Base-by-base conservation (phyloP, 345 rosid genomes). In the Erodium maritimum region DNA sequence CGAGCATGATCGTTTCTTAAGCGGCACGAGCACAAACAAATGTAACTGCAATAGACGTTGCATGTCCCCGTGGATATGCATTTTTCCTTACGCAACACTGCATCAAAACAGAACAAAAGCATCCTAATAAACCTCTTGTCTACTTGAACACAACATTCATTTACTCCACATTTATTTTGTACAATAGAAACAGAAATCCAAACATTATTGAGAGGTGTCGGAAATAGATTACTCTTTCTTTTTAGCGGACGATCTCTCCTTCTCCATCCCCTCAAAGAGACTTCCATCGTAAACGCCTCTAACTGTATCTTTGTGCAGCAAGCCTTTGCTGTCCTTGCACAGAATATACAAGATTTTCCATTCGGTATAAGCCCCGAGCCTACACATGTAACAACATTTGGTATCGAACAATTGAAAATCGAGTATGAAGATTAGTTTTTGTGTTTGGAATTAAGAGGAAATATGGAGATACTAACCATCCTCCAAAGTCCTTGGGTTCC, bases 271-370 rank as follows among this genome's bases (percentile, higher is more conserved):
- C 23, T 82, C 79, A 21, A 91, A 91, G 17, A 91, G 75, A 68
- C 82, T 78, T 52, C 98, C 98, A 64, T 91, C 98, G 29, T 86
- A 91, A 46, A 70, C 88, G 11, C 71, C 82, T 75, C 69, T 76
- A 21, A 91, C 52, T 5, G 78, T 84, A 0, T 88, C 93, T 67
- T 76, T 81, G 2, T 67, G 81, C 64, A 88, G 74, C 74, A 88
- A 68, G 13, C 96, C 98, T 0, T 78, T 22, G 60, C 80, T 67
- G 76, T 88, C 93, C 80, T 86, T 86, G 69, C 95, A 80, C 0
- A 91, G 74, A 12, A 0, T 0, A 57, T 79, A 71, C 11, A 88
- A 57, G 5, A 73, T 20, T 68, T 75, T 86, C 98, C 96, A 91
- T 74, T 91, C 98, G n/a, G 82, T 9, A 29, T 33, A 88, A 51